A percentile compares a stretch with the other conserved stretches of the same genome.
Conservation (phyloP, 2,329 filamentous ascomycete species). For the Massarina eburnea region DNA sequence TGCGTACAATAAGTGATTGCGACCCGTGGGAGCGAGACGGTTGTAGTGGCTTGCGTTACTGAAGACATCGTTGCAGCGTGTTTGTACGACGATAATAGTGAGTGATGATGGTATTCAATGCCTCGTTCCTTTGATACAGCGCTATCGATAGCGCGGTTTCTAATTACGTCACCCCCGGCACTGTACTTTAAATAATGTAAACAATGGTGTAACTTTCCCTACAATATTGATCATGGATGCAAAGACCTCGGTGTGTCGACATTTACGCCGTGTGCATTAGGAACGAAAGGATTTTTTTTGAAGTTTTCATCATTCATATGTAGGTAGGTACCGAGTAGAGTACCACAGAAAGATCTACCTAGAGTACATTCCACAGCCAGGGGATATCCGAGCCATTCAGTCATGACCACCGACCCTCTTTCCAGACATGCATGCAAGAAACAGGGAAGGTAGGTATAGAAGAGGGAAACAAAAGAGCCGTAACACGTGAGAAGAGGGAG, state of each 20-base stretch:
- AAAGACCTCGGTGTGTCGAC: too few relatives aligned
- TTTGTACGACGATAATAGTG: not conserved
- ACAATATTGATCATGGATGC: too few relatives aligned
- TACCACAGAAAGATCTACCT: slow-evolving; percentile 31
- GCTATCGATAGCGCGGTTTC: not conserved
- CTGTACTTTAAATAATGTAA: not conserved
- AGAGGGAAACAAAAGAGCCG: slow-evolving; percentile 32
- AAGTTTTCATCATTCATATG: slow-evolving; percentile 36
- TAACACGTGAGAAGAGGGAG: slow-evolving; percentile 37
- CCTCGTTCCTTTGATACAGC: not conserved
- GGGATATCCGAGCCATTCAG: slow-evolving; percentile 33
- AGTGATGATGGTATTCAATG: not conserved
- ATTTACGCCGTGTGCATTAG: not conserved
- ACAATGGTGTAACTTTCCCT: not conserved
- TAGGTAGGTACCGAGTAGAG: slow-evolving; percentile 20
- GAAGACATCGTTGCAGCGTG: not conserved
- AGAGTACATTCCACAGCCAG: slow-evolving; percentile 30
- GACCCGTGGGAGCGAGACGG: slow-evolving; percentile 64
- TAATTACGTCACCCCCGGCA: not conserved
- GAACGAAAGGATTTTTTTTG: slow-evolving; percentile 18
- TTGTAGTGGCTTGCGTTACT: slow-evolving; percentile 20
- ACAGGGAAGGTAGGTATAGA: slow-evolving; percentile 23
- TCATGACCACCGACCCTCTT: slow-evolving; percentile 38
- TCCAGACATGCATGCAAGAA: slow-evolving; percentile 40
- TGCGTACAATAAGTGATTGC: slow-evolving; percentile 93